phyloP scores from a whole-genome alignment of 495 filamentous ascomycete genomes.

The Platismatia glauca region DNA sequence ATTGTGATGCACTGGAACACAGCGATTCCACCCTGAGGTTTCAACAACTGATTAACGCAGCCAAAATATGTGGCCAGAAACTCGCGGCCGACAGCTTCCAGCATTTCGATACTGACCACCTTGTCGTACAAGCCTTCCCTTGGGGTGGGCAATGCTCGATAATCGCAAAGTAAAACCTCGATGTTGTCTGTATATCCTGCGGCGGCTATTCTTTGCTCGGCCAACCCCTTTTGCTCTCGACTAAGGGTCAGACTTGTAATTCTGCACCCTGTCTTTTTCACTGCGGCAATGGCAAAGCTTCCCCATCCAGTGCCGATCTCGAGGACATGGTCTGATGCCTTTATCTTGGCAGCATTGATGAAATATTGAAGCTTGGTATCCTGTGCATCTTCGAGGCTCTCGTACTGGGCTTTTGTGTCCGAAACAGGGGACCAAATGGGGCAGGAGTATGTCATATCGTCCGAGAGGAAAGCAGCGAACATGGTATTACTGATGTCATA shows the following conservation, averaged over 20 bases:
- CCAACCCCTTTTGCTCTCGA: constrained; percentile 51
- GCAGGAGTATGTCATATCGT: constrained; percentile 70
- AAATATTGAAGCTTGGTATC: constrained; percentile 54
- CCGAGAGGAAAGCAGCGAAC: constrained; percentile 62
- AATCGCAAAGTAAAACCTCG: constrained; percentile 52
- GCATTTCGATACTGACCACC: constrained; percentile 64
- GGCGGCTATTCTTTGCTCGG: constrained; percentile 46
- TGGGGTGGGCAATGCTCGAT: constrained; percentile 46
- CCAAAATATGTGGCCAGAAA: constrained; percentile 54
- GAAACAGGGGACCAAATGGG: constrained; percentile 51
- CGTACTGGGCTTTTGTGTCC: constrained; percentile 29
- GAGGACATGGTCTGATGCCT: constrained; percentile 52
- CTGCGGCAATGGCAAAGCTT: constrained; percentile 55
- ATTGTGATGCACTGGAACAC: constrained; percentile 72
- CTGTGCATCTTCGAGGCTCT: constrained; percentile 56
- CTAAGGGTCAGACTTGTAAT: constrained; percentile 56
- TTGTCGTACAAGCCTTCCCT: constrained; percentile 51
- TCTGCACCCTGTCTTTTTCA: constrained; percentile 48
- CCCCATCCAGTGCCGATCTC: constrained; percentile 68
- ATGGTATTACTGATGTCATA: constrained; percentile 70
- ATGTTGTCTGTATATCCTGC: constrained; percentile 46
- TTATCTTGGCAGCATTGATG: constrained; percentile 51
- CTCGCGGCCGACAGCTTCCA: constrained; percentile 61
- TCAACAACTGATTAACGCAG: constrained; percentile 50
- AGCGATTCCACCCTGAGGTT: constrained; percentile 53